These are phyloP conservation scores for Pseudonitzschia delicatissima DNA, from an alignment of 108 stramenopile species.

Conservation along the genomic window DNA sequence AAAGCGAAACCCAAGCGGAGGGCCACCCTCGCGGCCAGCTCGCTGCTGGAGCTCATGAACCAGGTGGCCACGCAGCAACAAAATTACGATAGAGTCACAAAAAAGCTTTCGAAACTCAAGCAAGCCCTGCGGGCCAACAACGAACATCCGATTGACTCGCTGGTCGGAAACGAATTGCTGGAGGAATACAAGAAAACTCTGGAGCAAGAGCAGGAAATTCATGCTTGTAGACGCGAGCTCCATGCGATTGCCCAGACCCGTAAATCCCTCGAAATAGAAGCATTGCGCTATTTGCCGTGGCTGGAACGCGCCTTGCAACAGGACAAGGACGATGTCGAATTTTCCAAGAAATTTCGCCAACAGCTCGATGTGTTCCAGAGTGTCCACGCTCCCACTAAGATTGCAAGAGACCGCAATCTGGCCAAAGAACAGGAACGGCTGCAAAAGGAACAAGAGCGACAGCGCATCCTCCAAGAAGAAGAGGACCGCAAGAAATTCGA, in stretches of 20 bases:
- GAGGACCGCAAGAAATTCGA: conserved; percentile 47
- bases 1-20: conserved; percentile 14
- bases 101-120: conserved; percentile 22
- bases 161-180: conserved; percentile 40
- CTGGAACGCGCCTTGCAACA: conserved; percentile 58
- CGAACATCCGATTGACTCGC: conserved; percentile 13
- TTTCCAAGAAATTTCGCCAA: conserved; percentile 47
- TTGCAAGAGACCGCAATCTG: conserved; percentile 44
- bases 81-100: conserved; percentile 27
- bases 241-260: conserved; percentile 59
- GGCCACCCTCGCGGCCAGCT: conserved; percentile 34
- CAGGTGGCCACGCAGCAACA: conserved; percentile 32
- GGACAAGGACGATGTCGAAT: conserved; percentile 70
- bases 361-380: conserved; percentile 42
- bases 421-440: conserved; percentile 37
- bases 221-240: conserved; percentile 42
- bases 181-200: conserved; percentile 47
- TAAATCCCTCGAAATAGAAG: conserved; percentile 54
- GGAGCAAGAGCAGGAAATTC: conserved; percentile 32
- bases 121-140: neutral
- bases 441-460: conserved; percentile 48
- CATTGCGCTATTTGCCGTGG: conserved; percentile 65
- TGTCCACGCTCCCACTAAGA: conserved; percentile 54
- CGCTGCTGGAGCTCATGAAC: conserved; percentile 46
- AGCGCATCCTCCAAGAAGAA: conserved; percentile 44